Evolutionary conservation across 2,329 filamentous ascomycete species (phyloP).

Genomic region (Sarocladiaceae sp.): DNA sequence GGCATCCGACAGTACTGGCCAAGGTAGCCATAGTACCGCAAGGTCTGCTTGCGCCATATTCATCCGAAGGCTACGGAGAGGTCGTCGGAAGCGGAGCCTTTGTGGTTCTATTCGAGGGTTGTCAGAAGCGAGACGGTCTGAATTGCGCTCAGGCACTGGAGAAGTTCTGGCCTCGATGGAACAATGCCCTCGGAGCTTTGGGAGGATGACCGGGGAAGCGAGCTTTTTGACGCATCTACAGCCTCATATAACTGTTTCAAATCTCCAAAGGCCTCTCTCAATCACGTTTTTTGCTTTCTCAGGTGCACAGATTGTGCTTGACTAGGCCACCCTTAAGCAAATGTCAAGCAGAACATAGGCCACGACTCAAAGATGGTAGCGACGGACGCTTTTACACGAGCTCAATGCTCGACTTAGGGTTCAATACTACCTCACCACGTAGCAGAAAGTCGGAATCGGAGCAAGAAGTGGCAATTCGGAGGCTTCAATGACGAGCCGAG

Average conservation of each 20-base stretch:
- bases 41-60: constrained; percentile 76
- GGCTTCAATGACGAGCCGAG: background rate
- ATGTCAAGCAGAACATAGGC: too few species aligned
- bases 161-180: constrained; percentile 44
- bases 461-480: background rate
- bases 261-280: too few species aligned
- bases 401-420: background rate
- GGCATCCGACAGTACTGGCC: constrained; percentile 93
- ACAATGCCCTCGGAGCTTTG: constrained; percentile 29
- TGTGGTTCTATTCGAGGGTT: constrained; percentile 73
- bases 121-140: constrained; percentile 51
- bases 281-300: too few species aligned
- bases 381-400: too few species aligned
- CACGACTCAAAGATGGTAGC: too few species aligned
- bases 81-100: constrained; percentile 82
- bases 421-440: background rate
- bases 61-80: constrained; percentile 48
- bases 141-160: constrained; percentile 71
- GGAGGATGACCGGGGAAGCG: background rate
- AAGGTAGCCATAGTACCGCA: constrained; percentile 90
- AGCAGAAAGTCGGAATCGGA: background rate
- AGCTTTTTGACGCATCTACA: too few species aligned
- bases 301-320: too few species aligned
- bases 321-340: too few species aligned
- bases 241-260: too few species aligned